phyloP scores from a whole-genome alignment of 768 basidiomycete genomes.

The Suillus decipiens region DNA sequence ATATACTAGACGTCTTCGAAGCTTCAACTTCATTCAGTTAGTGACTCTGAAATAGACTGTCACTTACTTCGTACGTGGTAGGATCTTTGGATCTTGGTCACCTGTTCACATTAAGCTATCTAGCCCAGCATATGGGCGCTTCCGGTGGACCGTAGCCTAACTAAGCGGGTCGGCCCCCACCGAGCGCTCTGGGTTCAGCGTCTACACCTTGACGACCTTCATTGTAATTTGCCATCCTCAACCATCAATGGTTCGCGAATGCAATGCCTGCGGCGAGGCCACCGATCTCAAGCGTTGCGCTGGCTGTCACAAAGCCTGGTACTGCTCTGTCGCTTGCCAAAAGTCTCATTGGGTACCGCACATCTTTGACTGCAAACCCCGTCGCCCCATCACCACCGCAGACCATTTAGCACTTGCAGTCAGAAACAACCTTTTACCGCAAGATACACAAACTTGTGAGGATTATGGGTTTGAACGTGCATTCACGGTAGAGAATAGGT shows the following conservation, averaged over 20 bases:
- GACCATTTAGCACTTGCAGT: constrained; percentile 32
- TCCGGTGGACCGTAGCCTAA: too few relatives aligned
- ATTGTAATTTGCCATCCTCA: not conserved
- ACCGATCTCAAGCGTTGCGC: not conserved
- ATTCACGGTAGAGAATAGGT: constrained; percentile 14
- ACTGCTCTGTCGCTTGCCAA: not conserved
- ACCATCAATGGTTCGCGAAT: not conserved
- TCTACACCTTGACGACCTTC: not conserved
- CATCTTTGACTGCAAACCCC: not conserved
- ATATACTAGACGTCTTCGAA: too few relatives aligned
- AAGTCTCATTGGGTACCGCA: not conserved
- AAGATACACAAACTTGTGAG: constrained; percentile 31
- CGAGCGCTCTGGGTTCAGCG: too few relatives aligned
- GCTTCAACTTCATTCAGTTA: too few relatives aligned
- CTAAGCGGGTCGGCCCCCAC: too few relatives aligned
- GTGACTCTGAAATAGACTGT: too few relatives aligned
- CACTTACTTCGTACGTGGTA: too few relatives aligned
- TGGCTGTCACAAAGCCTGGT: not conserved
- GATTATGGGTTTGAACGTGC: constrained; percentile 40
- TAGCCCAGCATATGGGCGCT: not conserved
- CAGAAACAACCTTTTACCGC: constrained; percentile 26
- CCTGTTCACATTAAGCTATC: too few relatives aligned
- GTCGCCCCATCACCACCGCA: not conserved
- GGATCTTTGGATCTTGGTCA: too few relatives aligned
- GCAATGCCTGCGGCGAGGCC: not conserved